Base-by-base conservation (phyloP, 257 asterid species). In the Verbascum thapsus region DNA sequence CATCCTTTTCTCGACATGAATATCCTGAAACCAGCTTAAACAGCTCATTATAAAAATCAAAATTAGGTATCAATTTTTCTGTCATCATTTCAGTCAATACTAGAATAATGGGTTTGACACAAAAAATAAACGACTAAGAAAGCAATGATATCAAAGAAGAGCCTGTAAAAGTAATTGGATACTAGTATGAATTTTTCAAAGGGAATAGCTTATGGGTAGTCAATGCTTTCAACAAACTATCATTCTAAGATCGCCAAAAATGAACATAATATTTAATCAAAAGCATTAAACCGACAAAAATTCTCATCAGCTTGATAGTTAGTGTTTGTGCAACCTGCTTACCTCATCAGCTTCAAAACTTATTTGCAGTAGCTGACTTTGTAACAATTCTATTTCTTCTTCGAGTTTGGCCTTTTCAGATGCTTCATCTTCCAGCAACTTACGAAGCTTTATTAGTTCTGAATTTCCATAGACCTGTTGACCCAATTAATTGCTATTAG, bases 281-380 rank as follows among this genome's bases (percentile, higher is more conserved):
- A 32, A 51, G 17, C 20, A 18, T 51, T 42, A 39, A 58, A 51
- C 35, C 32, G 38, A 43, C 38, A 58, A 40, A 37, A 19, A 6
- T 13, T 19, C 2, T n/a, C n/a, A n/a, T n/a, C n/a, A n/a, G n/a
- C n/a, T n/a, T n/a, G n/a, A n/a, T n/a, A n/a, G n/a, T n/a, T n/a
- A n/a, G n/a, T n/a, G 20, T 51, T 16, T 45, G 20, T 52, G 62
- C 34, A 48, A 58, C 19, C 39, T 52, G 53, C 67, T 71, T 78
- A 90, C 96, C 92, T 82, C 87, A 49, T 87, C 96, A 72, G 94
- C 97, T 77, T 90, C 87, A 17, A 73, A 83, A 72, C 96, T 85
- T 73, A 90, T 56, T 63, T 87, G 87, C 79, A 88, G 45, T 15
- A 90, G 80, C 72, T 79, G 90, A 48, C 78, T 78, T 54, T 81